Conservation (phyloP, 2,329 filamentous ascomycete species). For the Cladosporium sp. region DNA sequence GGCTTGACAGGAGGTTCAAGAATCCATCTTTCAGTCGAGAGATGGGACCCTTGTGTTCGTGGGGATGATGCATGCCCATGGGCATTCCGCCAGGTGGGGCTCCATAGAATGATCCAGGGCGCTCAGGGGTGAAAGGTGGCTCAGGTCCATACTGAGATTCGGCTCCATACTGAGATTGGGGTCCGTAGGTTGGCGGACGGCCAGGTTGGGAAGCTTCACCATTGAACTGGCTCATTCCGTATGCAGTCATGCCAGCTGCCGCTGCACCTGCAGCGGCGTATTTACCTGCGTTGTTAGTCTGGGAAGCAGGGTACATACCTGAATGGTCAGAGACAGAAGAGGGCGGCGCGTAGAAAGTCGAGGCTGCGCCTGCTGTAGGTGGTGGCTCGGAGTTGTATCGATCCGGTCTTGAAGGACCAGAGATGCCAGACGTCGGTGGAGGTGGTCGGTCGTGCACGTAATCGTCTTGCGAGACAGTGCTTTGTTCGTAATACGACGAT, state of each 20-base stretch:
- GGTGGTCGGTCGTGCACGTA: slow-evolving; percentile 14
- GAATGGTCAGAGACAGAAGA: slow-evolving; percentile 24
- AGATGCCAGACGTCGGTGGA: slow-evolving; percentile 2
- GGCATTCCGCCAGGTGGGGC: slow-evolving; percentile 12
- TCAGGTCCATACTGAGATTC: slow-evolving; percentile 2
- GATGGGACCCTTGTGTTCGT: slow-evolving; percentile 53
- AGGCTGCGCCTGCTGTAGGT: slow-evolving; percentile 9
- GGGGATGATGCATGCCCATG: slow-evolving; percentile 22
- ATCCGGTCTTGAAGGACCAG: slow-evolving; percentile 13
- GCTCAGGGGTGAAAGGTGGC: slow-evolving; percentile 12
- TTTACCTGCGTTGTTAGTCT: slow-evolving; percentile 39
- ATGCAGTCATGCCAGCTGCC: slow-evolving; percentile 37
- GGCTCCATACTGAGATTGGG: slow-evolving; percentile 1
- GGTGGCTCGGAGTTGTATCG: slow-evolving; percentile 17
- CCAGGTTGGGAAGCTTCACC: slow-evolving; percentile 9
- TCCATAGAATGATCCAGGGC: slow-evolving; percentile 2
- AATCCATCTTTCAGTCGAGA: slow-evolving; percentile 57
- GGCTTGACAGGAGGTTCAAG: slow-evolving; percentile 28
- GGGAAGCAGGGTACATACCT: slow-evolving; percentile 41
- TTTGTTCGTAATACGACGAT: slow-evolving; percentile 7
- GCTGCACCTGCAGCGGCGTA: slow-evolving; percentile 44
- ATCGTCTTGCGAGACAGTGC: slow-evolving; percentile 14
- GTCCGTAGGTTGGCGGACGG: slow-evolving; percentile 1
- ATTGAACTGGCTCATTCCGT: slow-evolving; percentile 38
- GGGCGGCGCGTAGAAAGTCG: slow-evolving; percentile 16